Percentiles rank a stretch among this genome's conserved stretches.
phyloP scores from a whole-genome alignment of 2,329 filamentous ascomycete species.

The Colletotrichum sansevieriae region DNA sequence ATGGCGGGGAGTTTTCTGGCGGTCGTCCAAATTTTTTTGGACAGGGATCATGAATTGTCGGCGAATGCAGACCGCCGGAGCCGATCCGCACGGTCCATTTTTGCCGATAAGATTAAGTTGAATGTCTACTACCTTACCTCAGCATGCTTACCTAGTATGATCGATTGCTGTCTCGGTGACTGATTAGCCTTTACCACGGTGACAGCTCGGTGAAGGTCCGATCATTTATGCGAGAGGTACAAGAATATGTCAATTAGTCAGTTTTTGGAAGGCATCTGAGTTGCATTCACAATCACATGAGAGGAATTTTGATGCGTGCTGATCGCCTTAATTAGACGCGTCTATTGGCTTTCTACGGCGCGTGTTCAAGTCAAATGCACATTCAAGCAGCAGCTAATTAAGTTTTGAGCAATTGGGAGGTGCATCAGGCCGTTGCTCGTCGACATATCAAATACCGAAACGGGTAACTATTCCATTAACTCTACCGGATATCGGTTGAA shows the following conservation, averaged over 20 bases:
- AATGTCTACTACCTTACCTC: no score
- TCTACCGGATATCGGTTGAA: neutral
- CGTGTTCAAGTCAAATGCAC: conserved; percentile 21
- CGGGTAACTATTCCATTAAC: neutral
- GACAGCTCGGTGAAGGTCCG: neutral
- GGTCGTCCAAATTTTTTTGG: conserved; percentile 41
- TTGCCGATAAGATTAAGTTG: neutral
- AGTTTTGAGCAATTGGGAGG: neutral
- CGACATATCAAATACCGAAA: neutral
- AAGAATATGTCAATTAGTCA: no score
- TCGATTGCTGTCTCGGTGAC: neutral
- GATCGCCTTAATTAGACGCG: conserved; percentile 17
- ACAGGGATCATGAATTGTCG: conserved; percentile 36
- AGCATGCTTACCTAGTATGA: no score
- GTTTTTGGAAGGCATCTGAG: no score
- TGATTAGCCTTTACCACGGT: neutral
- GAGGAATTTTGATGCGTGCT: conserved; percentile 1
- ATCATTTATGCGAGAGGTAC: no score
- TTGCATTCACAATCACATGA: no score
- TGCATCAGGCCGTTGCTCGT: neutral
- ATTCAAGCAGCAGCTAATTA: neutral
- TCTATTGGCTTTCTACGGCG: conserved; percentile 27
- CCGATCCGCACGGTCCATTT: conserved; percentile 34
- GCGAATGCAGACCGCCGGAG: conserved; percentile 36
- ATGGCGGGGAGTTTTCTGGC: conserved; percentile 40